Evolutionary conservation across 176 grass and related monocot genomes (phyloP), one percentile per base, ranked within the genome.

Genomic region (Triticum urartu): DNA sequence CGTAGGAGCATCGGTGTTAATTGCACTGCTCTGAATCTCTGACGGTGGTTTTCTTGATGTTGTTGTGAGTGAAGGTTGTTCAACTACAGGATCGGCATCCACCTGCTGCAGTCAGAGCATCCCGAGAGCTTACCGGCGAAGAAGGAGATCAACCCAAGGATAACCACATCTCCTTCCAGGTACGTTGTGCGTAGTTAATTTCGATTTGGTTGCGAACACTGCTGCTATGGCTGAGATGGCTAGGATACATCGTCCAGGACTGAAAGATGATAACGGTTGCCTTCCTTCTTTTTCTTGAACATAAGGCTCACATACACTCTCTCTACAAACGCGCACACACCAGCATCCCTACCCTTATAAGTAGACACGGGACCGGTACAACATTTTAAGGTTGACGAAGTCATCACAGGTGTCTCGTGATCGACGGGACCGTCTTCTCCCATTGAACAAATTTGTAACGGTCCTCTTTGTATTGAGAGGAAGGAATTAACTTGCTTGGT

Each of bases 121-220:
- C 93, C 81, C 0, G 64, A 42, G 61, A 95, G 89, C 24, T 33
- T 98, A 21, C 88, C 95, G 6, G 85, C 75, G 40, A 95, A 98
- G 73, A 71, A 48, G 50, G 93, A 90, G 87, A 98, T 98, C 36
- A 98, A 98, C 52, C 95, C 6, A 98, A 98, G 72, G 95, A 98
- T 43, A 95, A 95, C 52, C 95, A 98, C 76, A 98, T 98, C 79
- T 98, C 95, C 33, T 98, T 98, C 78, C 93, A 98, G 83, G 95
- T 95, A 87, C 25, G 11, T 15, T 4, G 47, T 11, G 11, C 43
- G 12, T 9, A 88, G 36, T 9, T 8, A 24, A 50, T 47, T 12
- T 40, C 18, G 9, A 72, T 72, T 22, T 22, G 20, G 21, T 38
- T 15, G 10, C 39, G 3, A 22, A 48, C 40, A 48, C 22, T 48